Evolutionary conservation across 2,329 filamentous ascomycete genomes (phyloP).

Genomic region (Phaeosphaeriaceae sp.): DNA sequence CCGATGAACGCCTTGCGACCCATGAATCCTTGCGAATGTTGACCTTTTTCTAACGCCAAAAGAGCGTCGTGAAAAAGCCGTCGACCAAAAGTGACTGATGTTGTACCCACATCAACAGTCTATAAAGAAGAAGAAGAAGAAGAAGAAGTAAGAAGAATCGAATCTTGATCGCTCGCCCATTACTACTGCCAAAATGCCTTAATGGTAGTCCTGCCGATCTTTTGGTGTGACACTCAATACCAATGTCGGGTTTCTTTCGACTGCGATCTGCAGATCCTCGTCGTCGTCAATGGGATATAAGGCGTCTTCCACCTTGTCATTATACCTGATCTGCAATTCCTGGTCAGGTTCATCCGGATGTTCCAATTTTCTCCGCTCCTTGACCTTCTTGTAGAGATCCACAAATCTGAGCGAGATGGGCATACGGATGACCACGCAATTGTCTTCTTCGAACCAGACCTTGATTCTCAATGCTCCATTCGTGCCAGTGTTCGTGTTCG

Average conservation of each 20-base stretch:
- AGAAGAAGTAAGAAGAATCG: not conserved
- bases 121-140: slow-evolving; percentile 1
- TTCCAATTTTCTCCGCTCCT: slow-evolving; percentile 79
- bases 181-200: not conserved
- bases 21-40: slow-evolving; percentile 3
- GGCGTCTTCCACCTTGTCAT: slow-evolving; percentile 80
- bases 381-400: slow-evolving; percentile 82
- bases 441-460: slow-evolving; percentile 84
- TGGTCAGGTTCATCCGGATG: slow-evolving; percentile 60
- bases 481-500: slow-evolving; percentile 28
- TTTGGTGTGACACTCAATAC: slow-evolving; percentile 62
- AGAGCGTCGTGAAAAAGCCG: not conserved
- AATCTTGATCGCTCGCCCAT: not conserved
- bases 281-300: slow-evolving; percentile 79
- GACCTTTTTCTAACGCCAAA: slow-evolving; percentile 5
- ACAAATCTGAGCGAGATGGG: slow-evolving; percentile 79
- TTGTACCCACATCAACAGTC: not conserved
- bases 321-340: slow-evolving; percentile 82
- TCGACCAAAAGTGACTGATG: not conserved
- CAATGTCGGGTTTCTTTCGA: slow-evolving; percentile 86
- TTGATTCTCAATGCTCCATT: slow-evolving; percentile 78
- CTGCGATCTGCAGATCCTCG: slow-evolving; percentile 78
- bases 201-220: slow-evolving; percentile 15
- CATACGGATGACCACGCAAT: slow-evolving; percentile 90
- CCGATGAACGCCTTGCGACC: slow-evolving; percentile 4